These are phyloP conservation scores for Vanilla planifolia DNA, from an alignment of 106 monocot species.

Conservation along the genomic window DNA sequence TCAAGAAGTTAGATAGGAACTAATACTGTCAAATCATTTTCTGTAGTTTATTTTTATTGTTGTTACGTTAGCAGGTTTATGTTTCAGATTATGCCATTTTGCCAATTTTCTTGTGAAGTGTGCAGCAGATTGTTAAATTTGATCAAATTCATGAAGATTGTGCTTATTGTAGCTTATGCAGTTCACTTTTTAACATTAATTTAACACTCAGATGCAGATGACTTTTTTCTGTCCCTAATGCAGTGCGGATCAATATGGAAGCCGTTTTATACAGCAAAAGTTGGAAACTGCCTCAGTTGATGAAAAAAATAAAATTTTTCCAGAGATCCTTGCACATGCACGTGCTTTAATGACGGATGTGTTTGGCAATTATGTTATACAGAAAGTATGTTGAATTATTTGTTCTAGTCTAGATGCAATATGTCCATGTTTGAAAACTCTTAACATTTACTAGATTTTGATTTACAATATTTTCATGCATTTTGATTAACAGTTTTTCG, in stretches of 20 bases:
- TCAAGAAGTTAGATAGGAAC: no score
- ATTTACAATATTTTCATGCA: constrained; percentile 1
- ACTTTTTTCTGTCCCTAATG: constrained; percentile 4
- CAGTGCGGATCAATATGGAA: constrained; percentile 84
- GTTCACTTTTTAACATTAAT: not conserved
- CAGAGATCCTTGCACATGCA: constrained; percentile 71
- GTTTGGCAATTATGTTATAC: constrained; percentile 96
- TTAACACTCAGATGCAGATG: not conserved
- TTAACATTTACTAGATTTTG: not conserved
- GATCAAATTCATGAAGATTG: not conserved
- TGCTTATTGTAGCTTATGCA: not conserved
- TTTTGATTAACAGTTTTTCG: constrained; percentile 66
- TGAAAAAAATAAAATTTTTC: constrained; percentile 74
- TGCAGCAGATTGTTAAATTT: not conserved
- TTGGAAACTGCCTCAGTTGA: constrained; percentile 70
- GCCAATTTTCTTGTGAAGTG: not conserved
- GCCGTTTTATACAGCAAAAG: constrained; percentile 89
- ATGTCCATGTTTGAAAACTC: not conserved
- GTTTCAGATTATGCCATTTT: no score
- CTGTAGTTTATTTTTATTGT: no score
- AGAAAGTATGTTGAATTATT: constrained; percentile 45
- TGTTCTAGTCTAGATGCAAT: not conserved
- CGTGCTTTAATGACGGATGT: constrained; percentile 84
- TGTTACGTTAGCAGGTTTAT: no score
- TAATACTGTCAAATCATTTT: no score